phyloP scores from a whole-genome alignment of 352 stramenopile species.

The Phytopythium delawarense region DNA sequence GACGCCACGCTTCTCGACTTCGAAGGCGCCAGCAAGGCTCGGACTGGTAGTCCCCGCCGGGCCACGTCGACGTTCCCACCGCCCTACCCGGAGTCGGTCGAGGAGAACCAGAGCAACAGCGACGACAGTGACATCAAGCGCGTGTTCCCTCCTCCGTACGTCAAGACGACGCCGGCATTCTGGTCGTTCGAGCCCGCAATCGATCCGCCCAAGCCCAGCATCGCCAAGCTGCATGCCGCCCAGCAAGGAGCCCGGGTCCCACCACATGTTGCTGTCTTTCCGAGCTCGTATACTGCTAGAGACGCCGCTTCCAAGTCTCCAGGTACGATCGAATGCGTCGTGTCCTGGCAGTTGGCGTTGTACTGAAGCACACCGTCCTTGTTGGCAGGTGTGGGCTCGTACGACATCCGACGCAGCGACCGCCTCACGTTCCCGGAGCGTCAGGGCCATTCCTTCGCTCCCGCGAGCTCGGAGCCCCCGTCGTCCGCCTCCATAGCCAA shows the following conservation, averaged over 20 bases:
- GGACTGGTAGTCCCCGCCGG: background rate
- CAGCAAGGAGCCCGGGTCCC: background rate
- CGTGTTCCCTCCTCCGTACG: conserved; percentile 34
- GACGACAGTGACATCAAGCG: conserved; percentile 9
- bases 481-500: conserved; percentile 8
- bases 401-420: conserved; percentile 43
- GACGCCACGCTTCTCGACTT: conserved; percentile 13
- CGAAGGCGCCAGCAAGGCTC: background rate
- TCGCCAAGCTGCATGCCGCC: conserved; percentile 10
- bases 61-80: conserved; percentile 21
- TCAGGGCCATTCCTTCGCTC: conserved; percentile 33
- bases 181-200: conserved; percentile 25
- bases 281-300: background rate
- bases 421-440: conserved; percentile 37
- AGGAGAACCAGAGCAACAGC: conserved; percentile 11
- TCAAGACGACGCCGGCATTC: conserved; percentile 23
- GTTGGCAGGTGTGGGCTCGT: conserved; percentile 37
- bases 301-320: conserved; percentile 11
- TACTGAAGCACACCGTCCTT: background rate
- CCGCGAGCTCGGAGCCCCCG: background rate
- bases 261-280: no score
- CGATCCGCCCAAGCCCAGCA: conserved; percentile 18
- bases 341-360: background rate
- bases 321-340: background rate
- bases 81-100: conserved; percentile 31